These are phyloP conservation scores for Alternaria dauci DNA, from an alignment of 2,329 filamentous ascomycete genomes.

Conservation along the genomic window DNA sequence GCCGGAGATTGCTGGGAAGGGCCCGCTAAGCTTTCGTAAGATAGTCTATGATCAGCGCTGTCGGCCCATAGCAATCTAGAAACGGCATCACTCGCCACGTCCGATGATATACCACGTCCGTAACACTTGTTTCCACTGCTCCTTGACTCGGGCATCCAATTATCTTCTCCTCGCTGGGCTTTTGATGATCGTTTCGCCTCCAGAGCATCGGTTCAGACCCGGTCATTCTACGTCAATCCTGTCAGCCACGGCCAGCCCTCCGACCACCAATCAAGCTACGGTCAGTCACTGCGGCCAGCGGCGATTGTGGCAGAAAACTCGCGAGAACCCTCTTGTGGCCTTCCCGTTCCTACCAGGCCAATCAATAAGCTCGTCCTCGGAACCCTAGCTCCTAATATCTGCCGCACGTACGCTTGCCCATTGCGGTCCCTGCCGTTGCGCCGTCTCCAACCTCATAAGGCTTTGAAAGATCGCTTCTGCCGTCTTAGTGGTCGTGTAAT, in stretches of 20 bases:
- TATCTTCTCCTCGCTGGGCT: slow-evolving; percentile 18
- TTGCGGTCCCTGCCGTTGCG: slow-evolving; percentile 39
- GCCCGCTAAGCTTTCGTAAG: slow-evolving; percentile 44
- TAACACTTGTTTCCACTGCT: slow-evolving; percentile 28
- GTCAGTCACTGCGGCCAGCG: slow-evolving; percentile 30
- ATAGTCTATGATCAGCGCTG: slow-evolving; percentile 41
- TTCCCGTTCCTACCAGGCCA: slow-evolving; percentile 37
- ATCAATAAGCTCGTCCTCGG: slow-evolving; percentile 33
- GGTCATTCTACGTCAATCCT: slow-evolving; percentile 42
- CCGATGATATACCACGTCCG: slow-evolving; percentile 33
- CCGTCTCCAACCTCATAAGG: slow-evolving; percentile 46
- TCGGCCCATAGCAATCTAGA: slow-evolving; percentile 48
- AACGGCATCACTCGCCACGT: slow-evolving; percentile 49
- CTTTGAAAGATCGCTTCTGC: slow-evolving; percentile 38
- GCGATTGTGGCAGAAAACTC: slow-evolving; percentile 48
- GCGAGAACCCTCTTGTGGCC: slow-evolving; percentile 41
- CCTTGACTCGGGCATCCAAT: slow-evolving; percentile 30
- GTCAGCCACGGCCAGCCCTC: slow-evolving; percentile 39
- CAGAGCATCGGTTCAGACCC: slow-evolving; percentile 42
- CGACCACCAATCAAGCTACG: slow-evolving; percentile 40
- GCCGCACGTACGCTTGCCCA: slow-evolving; percentile 37
- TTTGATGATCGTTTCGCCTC: slow-evolving; percentile 49
- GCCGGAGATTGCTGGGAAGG: slow-evolving; percentile 24
- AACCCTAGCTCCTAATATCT: slow-evolving; percentile 33
- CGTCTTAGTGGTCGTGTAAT: slow-evolving; percentile 46